A percentile compares a stretch with the other conserved stretches of the same genome.
These are phyloP conservation scores for Xylaria sp. DNA, from an alignment of 2,329 filamentous ascomycete genomes.

Conservation along the genomic window DNA sequence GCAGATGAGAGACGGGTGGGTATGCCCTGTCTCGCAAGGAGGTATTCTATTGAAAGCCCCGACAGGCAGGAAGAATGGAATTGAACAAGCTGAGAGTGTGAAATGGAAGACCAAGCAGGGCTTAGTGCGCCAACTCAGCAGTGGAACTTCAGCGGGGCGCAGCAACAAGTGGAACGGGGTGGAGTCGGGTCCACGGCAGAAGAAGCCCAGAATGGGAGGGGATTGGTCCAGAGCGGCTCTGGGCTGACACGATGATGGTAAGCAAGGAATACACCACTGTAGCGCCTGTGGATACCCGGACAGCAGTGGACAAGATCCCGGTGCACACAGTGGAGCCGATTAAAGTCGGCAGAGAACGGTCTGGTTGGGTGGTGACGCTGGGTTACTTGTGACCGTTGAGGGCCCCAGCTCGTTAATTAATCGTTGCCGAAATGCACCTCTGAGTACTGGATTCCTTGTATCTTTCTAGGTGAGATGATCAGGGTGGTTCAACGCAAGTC, in stretches of 20 bases:
- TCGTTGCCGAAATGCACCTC: conserved; percentile 20
- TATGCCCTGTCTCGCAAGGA: conserved; percentile 17
- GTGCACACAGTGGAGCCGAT: conserved; percentile 29
- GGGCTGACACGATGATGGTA: conserved; percentile 49
- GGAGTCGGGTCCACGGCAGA: conserved; percentile 36
- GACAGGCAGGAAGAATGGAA: conserved; percentile 22
- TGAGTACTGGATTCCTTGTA: background rate
- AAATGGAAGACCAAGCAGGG: conserved; percentile 42
- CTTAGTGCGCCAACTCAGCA: conserved; percentile 49
- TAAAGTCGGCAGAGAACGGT: conserved; percentile 24
- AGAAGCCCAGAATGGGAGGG: conserved; percentile 40
- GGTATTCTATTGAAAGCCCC: conserved; percentile 15
- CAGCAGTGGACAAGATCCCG: conserved; percentile 26
- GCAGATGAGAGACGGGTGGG: conserved; percentile 1
- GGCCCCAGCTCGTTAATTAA: conserved; percentile 22
- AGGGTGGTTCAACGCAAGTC: background rate
- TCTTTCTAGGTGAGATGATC: background rate
- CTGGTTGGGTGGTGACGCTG: conserved; percentile 23
- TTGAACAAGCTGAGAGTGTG: conserved; percentile 22
- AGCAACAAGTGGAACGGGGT: conserved; percentile 38
- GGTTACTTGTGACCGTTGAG: conserved; percentile 3
- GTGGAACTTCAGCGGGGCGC: conserved; percentile 33
- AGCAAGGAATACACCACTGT: conserved; percentile 30
- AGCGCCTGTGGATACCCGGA: conserved; percentile 10
- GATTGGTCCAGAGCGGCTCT: conserved; percentile 48